Conservation (phyloP, 352 stramenopile species). For the Phytopythium vexans region DNA sequence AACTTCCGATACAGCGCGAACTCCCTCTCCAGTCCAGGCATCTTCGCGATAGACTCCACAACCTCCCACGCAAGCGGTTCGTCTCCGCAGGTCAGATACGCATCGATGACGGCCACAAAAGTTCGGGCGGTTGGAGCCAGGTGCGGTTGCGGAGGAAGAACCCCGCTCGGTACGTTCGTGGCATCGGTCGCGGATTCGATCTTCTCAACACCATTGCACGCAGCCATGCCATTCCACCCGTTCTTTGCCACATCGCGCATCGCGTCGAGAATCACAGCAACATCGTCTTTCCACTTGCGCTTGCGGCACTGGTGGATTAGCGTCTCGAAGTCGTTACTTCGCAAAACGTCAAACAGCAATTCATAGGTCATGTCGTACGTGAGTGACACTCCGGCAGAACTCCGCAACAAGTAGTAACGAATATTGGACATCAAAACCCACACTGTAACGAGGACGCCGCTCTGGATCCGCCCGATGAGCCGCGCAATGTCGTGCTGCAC, state of each 20-base stretch:
- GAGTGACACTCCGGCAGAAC: background rate
- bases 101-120: slow-evolving; percentile 68
- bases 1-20: slow-evolving; percentile 69
- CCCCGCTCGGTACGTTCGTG: background rate
- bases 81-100: slow-evolving; percentile 67
- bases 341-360: slow-evolving; percentile 1
- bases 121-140: slow-evolving; percentile 60
- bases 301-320: slow-evolving; percentile 82
- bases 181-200: background rate
- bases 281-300: slow-evolving; percentile 77
- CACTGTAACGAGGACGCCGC: slow-evolving; percentile 48
- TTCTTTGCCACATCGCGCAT: slow-evolving; percentile 47
- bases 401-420: background rate
- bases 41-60: slow-evolving; percentile 40
- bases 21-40: slow-evolving; percentile 37
- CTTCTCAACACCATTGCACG: background rate
- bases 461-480: slow-evolving; percentile 46
- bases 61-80: slow-evolving; percentile 54
- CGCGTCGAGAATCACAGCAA: slow-evolving; percentile 50
- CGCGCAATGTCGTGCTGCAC: slow-evolving; percentile 69
- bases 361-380: background rate
- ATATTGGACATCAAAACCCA: slow-evolving; percentile 17
- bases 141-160: slow-evolving; percentile 47
- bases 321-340: slow-evolving; percentile 78
- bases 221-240: slow-evolving; percentile 25